phyloP scores from a whole-genome alignment of 371 early-diverging fungal species.

The Rozella allomycis region DNA sequence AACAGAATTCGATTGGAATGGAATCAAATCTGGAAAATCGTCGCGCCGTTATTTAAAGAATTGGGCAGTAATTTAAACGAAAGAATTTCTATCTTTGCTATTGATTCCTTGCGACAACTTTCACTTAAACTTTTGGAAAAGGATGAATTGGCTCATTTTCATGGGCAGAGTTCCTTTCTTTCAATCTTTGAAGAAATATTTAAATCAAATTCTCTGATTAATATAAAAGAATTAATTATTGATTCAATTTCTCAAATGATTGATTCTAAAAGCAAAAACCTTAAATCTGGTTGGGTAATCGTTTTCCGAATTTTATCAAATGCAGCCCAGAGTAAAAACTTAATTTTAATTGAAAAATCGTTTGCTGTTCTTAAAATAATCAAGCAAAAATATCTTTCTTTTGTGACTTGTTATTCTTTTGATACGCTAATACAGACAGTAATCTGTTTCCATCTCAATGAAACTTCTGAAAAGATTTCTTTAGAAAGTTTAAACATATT shows the following conservation, averaged over 20 bases:
- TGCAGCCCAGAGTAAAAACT: too few relatives aligned
- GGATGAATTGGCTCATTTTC: conserved; percentile 45
- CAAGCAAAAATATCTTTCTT: too few relatives aligned
- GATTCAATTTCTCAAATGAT: conserved; percentile 20
- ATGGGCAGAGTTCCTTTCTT: conserved; percentile 41
- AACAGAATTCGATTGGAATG: conserved; percentile 45
- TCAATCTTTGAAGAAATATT: conserved; percentile 47
- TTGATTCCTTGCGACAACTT: conserved; percentile 44
- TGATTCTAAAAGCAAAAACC: conserved; percentile 14
- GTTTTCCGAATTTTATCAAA: too few relatives aligned
- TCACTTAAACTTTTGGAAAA: conserved; percentile 45
- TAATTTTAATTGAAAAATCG: too few relatives aligned
- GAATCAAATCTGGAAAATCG: conserved; percentile 42
- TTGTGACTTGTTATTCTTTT: too few relatives aligned
- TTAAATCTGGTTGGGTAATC: conserved; percentile 52
- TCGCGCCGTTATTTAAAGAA: conserved; percentile 39
- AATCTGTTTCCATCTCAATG: too few relatives aligned
- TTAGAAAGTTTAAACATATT: too few relatives aligned
- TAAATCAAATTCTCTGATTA: conserved; percentile 20
- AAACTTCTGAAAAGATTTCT: too few relatives aligned
- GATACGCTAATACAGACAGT: too few relatives aligned
- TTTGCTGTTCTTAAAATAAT: too few relatives aligned
- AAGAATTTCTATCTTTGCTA: conserved; percentile 35
- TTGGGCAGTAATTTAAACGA: conserved; percentile 25
- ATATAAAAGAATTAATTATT: conserved; percentile 36